A percentile compares a stretch with the other conserved stretches of the same genome.
Evolutionary conservation across 495 filamentous ascomycete genomes (phyloP).

Genomic region (Pyrenula aspistea): DNA sequence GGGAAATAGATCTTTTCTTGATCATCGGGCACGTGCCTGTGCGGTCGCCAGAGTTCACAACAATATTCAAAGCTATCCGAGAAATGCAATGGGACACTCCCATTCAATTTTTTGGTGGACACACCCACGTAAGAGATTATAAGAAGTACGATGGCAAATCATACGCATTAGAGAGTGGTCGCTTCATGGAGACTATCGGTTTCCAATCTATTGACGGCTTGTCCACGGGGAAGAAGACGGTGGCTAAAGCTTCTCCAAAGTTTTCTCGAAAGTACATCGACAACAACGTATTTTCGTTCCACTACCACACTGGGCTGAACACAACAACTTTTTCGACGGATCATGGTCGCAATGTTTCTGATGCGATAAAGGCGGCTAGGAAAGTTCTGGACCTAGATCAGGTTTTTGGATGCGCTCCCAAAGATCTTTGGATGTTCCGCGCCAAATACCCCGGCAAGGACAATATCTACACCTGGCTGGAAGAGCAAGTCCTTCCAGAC

Average conservation of each 20-base stretch:
- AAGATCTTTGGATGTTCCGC: constrained; percentile 68
- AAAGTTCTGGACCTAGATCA: constrained; percentile 59
- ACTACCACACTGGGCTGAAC: constrained; percentile 69
- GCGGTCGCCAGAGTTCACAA: constrained; percentile 61
- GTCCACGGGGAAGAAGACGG: constrained; percentile 20
- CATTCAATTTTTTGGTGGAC: constrained; percentile 89
- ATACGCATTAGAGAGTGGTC: constrained; percentile 75
- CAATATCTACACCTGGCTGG: constrained; percentile 75
- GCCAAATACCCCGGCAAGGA: constrained; percentile 52
- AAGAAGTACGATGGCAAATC: constrained; percentile 68
- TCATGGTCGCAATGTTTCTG: constrained; percentile 60
- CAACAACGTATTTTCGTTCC: constrained; percentile 78
- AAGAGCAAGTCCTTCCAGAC: constrained; percentile 57
- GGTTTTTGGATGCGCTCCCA: constrained; percentile 71
- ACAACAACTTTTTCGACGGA: constrained; percentile 62
- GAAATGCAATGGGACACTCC: constrained; percentile 65
- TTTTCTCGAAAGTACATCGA: constrained; percentile 85
- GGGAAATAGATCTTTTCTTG: constrained; percentile 75
- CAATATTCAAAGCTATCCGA: constrained; percentile 69
- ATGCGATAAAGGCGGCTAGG: constrained; percentile 58
- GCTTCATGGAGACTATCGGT: constrained; percentile 96
- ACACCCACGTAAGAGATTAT: constrained; percentile 83
- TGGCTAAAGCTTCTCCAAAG: constrained; percentile 22
- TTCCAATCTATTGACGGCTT: constrained; percentile 82
- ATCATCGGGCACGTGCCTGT: constrained; percentile 80